phyloP scores from a whole-genome alignment of 2,329 filamentous ascomycete genomes.

The Cercospora sp. region DNA sequence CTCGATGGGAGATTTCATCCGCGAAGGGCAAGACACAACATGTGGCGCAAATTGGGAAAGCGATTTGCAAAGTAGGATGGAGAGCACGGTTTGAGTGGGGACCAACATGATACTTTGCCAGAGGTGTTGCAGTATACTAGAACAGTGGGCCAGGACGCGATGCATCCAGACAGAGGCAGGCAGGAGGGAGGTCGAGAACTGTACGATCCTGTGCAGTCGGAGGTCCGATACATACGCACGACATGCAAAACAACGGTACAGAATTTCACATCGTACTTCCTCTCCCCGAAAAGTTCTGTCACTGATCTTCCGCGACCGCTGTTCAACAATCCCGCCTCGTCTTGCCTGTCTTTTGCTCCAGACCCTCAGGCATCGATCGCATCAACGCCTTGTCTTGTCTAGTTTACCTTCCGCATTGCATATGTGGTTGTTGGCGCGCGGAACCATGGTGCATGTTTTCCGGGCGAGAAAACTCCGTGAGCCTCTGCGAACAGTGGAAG shows the following conservation, averaged over 20 bases:
- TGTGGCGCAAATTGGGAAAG: neutral
- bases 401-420: neutral
- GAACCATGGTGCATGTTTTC: neutral
- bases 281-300: neutral
- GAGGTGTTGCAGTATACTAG: neutral
- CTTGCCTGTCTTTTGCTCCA: neutral
- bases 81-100: neutral
- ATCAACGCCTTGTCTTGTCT: neutral
- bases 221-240: neutral
- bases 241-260: neutral
- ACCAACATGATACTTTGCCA: neutral
- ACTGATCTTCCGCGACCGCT: neutral
- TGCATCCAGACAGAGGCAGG: neutral
- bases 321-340: neutral
- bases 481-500: neutral
- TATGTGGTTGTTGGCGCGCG: neutral
- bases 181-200: neutral
- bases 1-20: neutral
- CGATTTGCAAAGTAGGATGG: neutral
- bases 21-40: neutral
- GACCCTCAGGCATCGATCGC: neutral
- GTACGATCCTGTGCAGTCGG: neutral
- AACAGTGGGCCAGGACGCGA: neutral
- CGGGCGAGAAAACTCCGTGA: neutral
- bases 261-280: neutral